phyloP scores from a whole-genome alignment of 352 stramenopile species.

The Phytophthora capsici region DNA sequence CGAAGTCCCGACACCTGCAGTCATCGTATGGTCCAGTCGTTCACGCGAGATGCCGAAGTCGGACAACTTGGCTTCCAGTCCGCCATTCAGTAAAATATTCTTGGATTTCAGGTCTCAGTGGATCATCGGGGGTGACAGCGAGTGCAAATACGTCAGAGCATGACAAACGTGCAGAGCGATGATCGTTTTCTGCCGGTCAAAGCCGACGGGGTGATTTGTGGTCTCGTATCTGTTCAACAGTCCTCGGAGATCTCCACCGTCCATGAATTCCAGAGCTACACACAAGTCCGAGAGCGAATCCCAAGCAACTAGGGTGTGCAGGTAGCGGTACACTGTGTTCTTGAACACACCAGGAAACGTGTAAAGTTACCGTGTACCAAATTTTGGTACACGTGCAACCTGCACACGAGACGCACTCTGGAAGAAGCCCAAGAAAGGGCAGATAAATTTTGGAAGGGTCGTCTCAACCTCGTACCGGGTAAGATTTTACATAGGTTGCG shows the following conservation, averaged over 20 bases:
- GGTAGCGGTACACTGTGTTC: too few species aligned
- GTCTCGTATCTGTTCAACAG: conserved; percentile 10
- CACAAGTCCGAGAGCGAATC: conserved; percentile 47
- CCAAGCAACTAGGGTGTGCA: too few species aligned
- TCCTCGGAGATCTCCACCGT: conserved; percentile 18
- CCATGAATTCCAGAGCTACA: conserved; percentile 53
- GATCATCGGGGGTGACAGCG: conserved; percentile 28
- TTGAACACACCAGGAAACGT: too few species aligned
- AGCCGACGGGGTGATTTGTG: conserved; percentile 11
- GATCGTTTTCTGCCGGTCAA: conserved; percentile 17
- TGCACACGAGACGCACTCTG: too few species aligned
- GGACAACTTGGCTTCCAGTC: conserved; percentile 30
- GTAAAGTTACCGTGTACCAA: too few species aligned
- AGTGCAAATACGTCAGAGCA: conserved; percentile 30
- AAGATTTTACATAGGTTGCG: too few species aligned
- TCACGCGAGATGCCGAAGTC: conserved; percentile 34
- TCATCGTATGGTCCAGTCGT: conserved; percentile 31
- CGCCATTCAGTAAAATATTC: conserved; percentile 50
- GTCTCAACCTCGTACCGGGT: too few species aligned
- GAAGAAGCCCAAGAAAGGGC: too few species aligned
- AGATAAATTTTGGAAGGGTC: too few species aligned
- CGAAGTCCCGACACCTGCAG: conserved; percentile 23
- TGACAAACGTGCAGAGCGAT: conserved; percentile 44
- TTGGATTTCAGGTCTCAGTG: conserved; percentile 61
- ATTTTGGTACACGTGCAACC: too few species aligned